Conservation (phyloP, 306 rosid genomes). For the Rubus idaeus region DNA sequence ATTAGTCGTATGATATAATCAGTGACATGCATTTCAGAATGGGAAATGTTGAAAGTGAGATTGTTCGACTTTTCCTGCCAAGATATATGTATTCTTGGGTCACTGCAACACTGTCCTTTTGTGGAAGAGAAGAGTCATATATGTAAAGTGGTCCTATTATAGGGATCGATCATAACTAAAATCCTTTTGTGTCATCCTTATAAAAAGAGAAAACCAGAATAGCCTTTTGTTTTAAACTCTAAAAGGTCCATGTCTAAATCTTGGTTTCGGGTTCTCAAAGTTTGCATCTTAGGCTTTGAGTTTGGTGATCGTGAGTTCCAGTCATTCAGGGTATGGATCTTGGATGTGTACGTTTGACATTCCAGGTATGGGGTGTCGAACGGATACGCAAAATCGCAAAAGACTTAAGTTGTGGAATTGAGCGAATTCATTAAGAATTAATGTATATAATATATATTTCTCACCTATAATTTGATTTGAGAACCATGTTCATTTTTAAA, state of each 20-base stretch:
- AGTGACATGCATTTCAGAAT: background rate
- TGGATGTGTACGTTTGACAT: background rate
- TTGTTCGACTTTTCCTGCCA: constrained; percentile 1
- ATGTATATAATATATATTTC: background rate
- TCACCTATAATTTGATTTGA: too few species aligned
- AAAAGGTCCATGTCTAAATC: background rate
- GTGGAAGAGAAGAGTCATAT: background rate
- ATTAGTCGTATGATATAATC: background rate
- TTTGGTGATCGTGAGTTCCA: background rate
- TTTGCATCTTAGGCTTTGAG: background rate
- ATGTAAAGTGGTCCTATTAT: constrained; percentile 2
- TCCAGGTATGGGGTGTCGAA: background rate
- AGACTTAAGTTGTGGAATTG: background rate
- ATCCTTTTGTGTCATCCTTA: background rate
- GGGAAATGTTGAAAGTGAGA: constrained; percentile 4
- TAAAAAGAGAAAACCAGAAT: background rate
- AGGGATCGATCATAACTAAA: background rate
- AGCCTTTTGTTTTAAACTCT: background rate
- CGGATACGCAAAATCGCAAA: too few species aligned
- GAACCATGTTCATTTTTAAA: too few species aligned
- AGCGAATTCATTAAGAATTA: background rate
- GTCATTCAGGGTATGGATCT: background rate
- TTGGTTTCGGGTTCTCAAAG: background rate
- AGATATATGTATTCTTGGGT: background rate
- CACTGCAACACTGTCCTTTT: constrained; percentile 2